phyloP scores from a whole-genome alignment of 192 early-diverging fungal species.

The Coemansia sp. region DNA sequence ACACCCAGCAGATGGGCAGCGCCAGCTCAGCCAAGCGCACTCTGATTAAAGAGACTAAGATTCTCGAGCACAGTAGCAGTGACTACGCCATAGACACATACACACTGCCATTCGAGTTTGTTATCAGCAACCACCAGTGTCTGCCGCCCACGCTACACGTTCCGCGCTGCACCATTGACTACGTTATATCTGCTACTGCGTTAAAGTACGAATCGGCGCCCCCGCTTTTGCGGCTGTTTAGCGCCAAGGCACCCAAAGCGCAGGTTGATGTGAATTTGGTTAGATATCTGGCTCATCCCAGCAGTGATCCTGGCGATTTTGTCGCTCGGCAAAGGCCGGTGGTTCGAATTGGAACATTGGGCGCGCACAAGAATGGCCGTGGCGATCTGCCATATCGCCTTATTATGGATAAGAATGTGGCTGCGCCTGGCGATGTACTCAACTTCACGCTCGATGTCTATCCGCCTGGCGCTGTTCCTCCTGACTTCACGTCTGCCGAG shows the following conservation, averaged over 20 bases:
- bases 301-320: not conserved
- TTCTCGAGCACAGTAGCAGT: not conserved
- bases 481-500: slow-evolving; percentile 2
- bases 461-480: not conserved
- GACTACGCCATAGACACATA: slow-evolving; percentile 7
- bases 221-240: not conserved
- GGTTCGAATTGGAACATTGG: slow-evolving; percentile 9
- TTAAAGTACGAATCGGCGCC: not conserved
- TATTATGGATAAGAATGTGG: slow-evolving; percentile 7
- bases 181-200: not conserved
- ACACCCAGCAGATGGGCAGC: slow-evolving; percentile 17
- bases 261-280: not conserved
- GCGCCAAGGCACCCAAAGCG: not conserved
- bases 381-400: slow-evolving; percentile 11
- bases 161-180: slow-evolving; percentile 16
- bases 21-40: not conserved
- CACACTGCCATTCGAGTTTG: slow-evolving; percentile 28
- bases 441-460: slow-evolving; percentile 10
- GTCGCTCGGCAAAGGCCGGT: not conserved
- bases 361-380: not conserved
- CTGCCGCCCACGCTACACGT: slow-evolving; percentile 10
- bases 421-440: slow-evolving; percentile 6
- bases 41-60: not conserved
- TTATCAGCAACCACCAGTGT: not conserved
- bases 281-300: not conserved